These are phyloP conservation scores for Poronia punctata DNA, from an alignment of 495 filamentous ascomycete genomes.

Conservation along the genomic window DNA sequence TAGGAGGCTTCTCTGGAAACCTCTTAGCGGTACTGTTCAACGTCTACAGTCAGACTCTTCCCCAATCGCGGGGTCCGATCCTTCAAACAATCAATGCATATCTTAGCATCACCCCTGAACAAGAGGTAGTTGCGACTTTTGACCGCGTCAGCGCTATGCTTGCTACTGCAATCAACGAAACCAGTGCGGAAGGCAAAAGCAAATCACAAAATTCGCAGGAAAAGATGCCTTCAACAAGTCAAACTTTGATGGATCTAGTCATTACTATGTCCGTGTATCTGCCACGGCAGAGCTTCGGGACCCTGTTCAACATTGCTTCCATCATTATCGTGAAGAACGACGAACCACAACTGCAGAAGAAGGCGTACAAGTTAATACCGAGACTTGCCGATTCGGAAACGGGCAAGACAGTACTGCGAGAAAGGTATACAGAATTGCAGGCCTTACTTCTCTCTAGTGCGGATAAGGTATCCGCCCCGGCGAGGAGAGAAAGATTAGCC, in stretches of 20 bases:
- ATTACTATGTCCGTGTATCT: slow-evolving; percentile 93
- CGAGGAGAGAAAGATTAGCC: slow-evolving; percentile 73
- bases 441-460: slow-evolving; percentile 65
- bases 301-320: slow-evolving; percentile 76
- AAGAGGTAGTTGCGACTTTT: slow-evolving; percentile 83
- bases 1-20: slow-evolving; percentile 74
- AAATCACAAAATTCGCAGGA: slow-evolving; percentile 51
- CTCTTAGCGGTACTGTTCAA: slow-evolving; percentile 93
- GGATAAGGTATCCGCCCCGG: slow-evolving; percentile 76
- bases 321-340: slow-evolving; percentile 66
- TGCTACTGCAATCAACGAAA: slow-evolving; percentile 62
- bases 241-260: slow-evolving; percentile 92
- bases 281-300: slow-evolving; percentile 69
- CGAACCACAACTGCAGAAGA: slow-evolving; percentile 97
- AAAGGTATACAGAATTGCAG: slow-evolving; percentile 70
- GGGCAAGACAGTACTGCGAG: slow-evolving; percentile 62
- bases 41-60: slow-evolving; percentile 91
- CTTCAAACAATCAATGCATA: slow-evolving; percentile 90
- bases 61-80: slow-evolving; percentile 83
- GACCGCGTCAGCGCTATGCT: slow-evolving; percentile 77
- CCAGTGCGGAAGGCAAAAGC: slow-evolving; percentile 52
- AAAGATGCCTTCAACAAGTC: slow-evolving; percentile 83
- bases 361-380: slow-evolving; percentile 95
- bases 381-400: slow-evolving; percentile 72
- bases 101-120: slow-evolving; percentile 68